Percentiles rank a stretch among this genome's conserved stretches.
phyloP scores from a whole-genome alignment of 2,329 filamentous ascomycete genomes.

The Hyphodiscus sp. region DNA sequence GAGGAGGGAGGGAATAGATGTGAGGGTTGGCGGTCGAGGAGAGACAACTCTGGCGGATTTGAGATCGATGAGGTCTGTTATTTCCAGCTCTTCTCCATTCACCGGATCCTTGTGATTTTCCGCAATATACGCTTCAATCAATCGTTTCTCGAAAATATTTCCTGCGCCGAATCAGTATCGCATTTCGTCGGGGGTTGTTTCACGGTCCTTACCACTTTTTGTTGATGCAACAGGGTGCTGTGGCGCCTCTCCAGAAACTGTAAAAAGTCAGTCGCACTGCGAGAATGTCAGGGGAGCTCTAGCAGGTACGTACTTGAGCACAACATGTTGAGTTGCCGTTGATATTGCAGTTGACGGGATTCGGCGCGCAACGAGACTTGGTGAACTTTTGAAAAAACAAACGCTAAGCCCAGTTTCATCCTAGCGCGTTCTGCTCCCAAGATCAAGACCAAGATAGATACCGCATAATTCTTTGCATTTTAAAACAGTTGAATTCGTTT shows the following conservation, averaged over 20 bases:
- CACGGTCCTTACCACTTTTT: slow-evolving; percentile 68
- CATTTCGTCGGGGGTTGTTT: slow-evolving; percentile 13
- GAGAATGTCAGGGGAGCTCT: neutral
- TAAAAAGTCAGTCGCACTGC: slow-evolving; percentile 21
- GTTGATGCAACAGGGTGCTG: slow-evolving; percentile 91
- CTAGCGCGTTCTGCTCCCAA: neutral
- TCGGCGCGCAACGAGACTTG: slow-evolving; percentile 18
- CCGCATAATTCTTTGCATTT: neutral
- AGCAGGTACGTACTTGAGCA: slow-evolving; percentile 52
- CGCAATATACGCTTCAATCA: slow-evolving; percentile 91
- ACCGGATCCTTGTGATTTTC: slow-evolving; percentile 91
- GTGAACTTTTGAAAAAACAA: slow-evolving; percentile 7
- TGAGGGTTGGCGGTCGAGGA: slow-evolving; percentile 85
- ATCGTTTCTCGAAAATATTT: slow-evolving; percentile 86
- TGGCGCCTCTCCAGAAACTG: slow-evolving; percentile 94
- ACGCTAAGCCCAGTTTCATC: neutral
- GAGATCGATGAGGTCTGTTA: slow-evolving; percentile 82
- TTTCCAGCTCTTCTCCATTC: slow-evolving; percentile 74
- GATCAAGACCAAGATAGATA: neutral
- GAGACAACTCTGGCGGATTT: slow-evolving; percentile 78
- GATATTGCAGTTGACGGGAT: slow-evolving; percentile 12
- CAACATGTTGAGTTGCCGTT: slow-evolving; percentile 44
- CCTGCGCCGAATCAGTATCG: slow-evolving; percentile 42
- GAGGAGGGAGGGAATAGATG: slow-evolving; percentile 90
- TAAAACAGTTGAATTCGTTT: neutral